Evolutionary conservation across 208 protist species (phyloP).

Genomic region (Leishmania martiniquensis): DNA sequence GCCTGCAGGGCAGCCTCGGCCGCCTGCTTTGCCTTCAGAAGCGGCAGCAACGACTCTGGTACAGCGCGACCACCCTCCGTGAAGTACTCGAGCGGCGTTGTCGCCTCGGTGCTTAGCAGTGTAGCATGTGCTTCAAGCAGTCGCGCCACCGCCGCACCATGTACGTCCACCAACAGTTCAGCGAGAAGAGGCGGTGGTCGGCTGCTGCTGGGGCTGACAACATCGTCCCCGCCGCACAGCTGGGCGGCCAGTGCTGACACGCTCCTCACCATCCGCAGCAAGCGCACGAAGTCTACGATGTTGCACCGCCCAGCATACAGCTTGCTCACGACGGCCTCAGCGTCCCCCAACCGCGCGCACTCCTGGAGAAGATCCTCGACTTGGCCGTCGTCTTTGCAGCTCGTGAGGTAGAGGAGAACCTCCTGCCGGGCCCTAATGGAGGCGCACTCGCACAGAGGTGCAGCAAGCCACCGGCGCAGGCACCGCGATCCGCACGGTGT

Average conservation of each 20-base stretch:
- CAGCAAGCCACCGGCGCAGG: constrained; percentile 73
- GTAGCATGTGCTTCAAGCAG: constrained; percentile 44
- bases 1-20: constrained; percentile 50
- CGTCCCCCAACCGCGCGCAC: constrained; percentile 69
- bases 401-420: constrained; percentile 51
- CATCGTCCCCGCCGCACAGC: constrained; percentile 8
- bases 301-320: constrained; percentile 74
- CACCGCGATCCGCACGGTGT: constrained; percentile 64
- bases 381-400: constrained; percentile 35
- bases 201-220: not conserved
- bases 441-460: constrained; percentile 42
- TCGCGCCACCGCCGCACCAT: constrained; percentile 15
- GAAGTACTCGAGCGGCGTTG: constrained; percentile 73
- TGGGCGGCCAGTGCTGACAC: constrained; percentile 35
- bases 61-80: constrained; percentile 18
- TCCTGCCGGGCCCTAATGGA: constrained; percentile 53
- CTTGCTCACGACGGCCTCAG: constrained; percentile 79
- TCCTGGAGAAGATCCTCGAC: constrained; percentile 69
- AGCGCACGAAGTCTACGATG: constrained; percentile 71
- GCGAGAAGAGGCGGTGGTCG: constrained; percentile 27
- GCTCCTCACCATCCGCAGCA: constrained; percentile 59
- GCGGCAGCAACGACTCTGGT: constrained; percentile 39
- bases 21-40: constrained; percentile 40
- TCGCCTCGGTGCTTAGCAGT: constrained; percentile 48
- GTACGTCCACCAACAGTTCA: constrained; percentile 31